Evolutionary conservation across 306 rosid genomes (phyloP), one percentile per base, ranked within the genome.

Genomic region (Quercus parvula): DNA sequence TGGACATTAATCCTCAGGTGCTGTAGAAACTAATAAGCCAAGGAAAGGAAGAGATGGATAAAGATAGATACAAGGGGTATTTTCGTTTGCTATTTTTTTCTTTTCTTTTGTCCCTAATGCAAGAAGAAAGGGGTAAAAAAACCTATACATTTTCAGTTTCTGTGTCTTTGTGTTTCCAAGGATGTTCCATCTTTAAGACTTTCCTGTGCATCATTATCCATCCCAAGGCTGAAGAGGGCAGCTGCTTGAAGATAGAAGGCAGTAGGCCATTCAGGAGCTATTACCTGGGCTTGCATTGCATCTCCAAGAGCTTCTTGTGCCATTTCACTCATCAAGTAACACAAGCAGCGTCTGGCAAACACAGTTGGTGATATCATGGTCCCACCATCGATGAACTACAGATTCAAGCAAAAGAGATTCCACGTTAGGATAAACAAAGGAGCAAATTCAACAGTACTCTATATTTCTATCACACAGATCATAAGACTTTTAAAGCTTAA

Each of bases 261-360:
- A 49, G 90, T 91, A 0, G 92, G 89, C 99, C 99, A 93, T 4
- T 92, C 91, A 0, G 99, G 94, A 61, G 91, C 84, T 72, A 93
- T 77, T 13, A 94, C 94, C 70, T 93, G 97, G 75, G 97, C 98
- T 84, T 91, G 97, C 99, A 93, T 96, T 1, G 98, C 99, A 79
- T 96, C 99, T 76, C 99, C 99, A 27, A 93, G 94, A 81, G 97
- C 99, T 86, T 89, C 99, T 86, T 96, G 99, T 35, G 91, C 83
- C 98, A 87, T 93, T 63, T 90, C 96, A 72, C 79, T 91, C 97
- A 93, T 91, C 86, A 96, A 80, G 86, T 93, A 96, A 82, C 98
- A 90, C 81, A 96, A 82, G 91, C 96, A 86, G 31, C 99, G 98
- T 84, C 98, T 89, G 0, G 97, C 99, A 33, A 90, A 89, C 59